Evolutionary conservation across 2,329 filamentous ascomycete species (phyloP), one percentile per base, ranked within the genome.

Genomic region (Monosporascus cannonballus): DNA sequence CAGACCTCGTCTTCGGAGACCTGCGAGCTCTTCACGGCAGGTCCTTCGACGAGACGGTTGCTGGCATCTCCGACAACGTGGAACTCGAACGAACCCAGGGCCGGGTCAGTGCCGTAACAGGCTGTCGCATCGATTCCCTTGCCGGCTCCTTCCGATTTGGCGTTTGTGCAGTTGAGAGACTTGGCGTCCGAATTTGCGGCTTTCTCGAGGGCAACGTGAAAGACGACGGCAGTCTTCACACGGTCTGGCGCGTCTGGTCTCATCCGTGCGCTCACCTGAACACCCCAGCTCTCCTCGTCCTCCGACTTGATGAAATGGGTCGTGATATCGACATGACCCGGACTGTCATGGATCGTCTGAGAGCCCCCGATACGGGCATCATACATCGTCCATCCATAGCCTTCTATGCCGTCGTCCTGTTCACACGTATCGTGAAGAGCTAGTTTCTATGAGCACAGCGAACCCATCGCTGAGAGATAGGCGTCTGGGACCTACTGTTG

Each of bases 341-440:
- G 81, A 34, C 79, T 78, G 65, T 88, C 85, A 60, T 84, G 81
- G 54, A 88, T 83, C 1, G 79, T 81, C 67, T 88, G 81, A 14
- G 79, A 76, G 52, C 85, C 85, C 54, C 85, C 85, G 51, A 77
- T 80, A 49, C 84, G 75, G 20, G 84, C 78, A 64, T 88, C 85
- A 65, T 87, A 88, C 58, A 83, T 78, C 55, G 86, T 83, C 85
- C 85, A 88, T 54, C 85, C 85, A 62, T 87, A 88, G 47, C 84
- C 84, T 36, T 78, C 80, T 76, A 88, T 86, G 54, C 79, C 79
- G 65, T 86, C 83, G 66, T 86, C 75, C 65, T 88, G 85, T 64
- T 87, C 85, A 67, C 85, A 88, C 0, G 85, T 87, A 65, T 87
- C 80, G 55, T 85, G 77, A 59, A 87, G 81, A 62, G 80, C 81